Conservation (phyloP, 768 basidiomycete genomes). For the Auricularia cornea region DNA sequence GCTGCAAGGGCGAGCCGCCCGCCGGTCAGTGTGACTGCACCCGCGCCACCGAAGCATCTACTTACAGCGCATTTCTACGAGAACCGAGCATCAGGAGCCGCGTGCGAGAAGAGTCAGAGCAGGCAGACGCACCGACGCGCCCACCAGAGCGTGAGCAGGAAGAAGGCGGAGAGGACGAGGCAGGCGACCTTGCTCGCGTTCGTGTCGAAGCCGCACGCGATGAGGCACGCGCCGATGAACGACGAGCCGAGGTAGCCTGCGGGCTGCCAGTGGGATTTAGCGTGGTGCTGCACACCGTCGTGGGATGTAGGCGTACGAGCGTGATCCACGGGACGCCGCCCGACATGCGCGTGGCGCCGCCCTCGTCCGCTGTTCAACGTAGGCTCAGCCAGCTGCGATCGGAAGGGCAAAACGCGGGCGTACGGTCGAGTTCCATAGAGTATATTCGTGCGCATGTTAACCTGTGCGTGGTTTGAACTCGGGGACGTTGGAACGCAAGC, state of each 20-base stretch:
- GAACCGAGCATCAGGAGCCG: background rate
- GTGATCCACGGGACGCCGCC: constrained; percentile 79
- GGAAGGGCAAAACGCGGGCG: constrained; percentile 16
- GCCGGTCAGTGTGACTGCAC: background rate
- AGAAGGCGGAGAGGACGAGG: constrained; percentile 74
- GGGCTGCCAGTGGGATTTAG: constrained; percentile 25
- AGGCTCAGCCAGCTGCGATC: background rate
- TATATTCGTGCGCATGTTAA: constrained; percentile 82
- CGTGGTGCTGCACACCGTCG: background rate
- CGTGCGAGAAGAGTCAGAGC: background rate
- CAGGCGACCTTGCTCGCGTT: constrained; percentile 82
- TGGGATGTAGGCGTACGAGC: constrained; percentile 21
- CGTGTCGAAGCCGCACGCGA: constrained; percentile 83
- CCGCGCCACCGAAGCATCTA: constrained; percentile 1
- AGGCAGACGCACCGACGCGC: constrained; percentile 11
- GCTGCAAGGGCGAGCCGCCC: constrained; percentile 27
- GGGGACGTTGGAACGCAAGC: too few relatives aligned
- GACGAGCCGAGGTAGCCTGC: constrained; percentile 83
- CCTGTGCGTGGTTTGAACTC: too few relatives aligned
- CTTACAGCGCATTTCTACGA: constrained; percentile 56
- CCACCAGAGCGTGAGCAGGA: constrained; percentile 76
- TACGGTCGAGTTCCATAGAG: constrained; percentile 81
- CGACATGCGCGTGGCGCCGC: constrained; percentile 79
- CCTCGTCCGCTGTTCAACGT: constrained; percentile 83
- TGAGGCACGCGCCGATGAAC: constrained; percentile 78